phyloP scores from a whole-genome alignment of 2,329 filamentous ascomycete species.

The Beauveria sp. region DNA sequence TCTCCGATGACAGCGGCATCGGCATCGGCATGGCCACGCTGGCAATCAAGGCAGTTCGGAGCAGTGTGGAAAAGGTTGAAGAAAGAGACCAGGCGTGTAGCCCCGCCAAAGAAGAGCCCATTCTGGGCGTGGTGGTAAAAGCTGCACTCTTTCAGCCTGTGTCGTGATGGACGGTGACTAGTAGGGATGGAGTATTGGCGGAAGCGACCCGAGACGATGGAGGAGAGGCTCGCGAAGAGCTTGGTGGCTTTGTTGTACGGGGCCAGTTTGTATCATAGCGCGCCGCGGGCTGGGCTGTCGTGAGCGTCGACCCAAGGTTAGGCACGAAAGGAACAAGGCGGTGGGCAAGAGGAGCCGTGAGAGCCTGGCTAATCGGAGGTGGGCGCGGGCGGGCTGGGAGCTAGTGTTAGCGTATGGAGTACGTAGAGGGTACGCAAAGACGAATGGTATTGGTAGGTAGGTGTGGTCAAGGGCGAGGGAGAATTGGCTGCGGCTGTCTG shows the following conservation, averaged over 20 bases:
- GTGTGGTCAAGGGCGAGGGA: not conserved
- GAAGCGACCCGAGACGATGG: constrained; percentile 11
- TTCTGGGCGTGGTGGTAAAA: not conserved
- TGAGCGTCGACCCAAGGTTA: constrained; percentile 11
- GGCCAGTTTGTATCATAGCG: constrained; percentile 10
- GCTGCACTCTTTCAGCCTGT: not conserved
- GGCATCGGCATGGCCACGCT: not conserved
- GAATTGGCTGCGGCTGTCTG: not conserved
- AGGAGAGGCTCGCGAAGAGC: constrained; percentile 1
- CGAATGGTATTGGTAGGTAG: not conserved
- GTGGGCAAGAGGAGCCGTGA: constrained; percentile 9
- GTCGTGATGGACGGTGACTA: constrained; percentile 2
- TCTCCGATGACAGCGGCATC: constrained; percentile 3
- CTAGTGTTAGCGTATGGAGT: not conserved
- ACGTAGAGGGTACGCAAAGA: not conserved
- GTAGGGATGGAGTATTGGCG: constrained; percentile 7
- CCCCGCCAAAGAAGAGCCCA: not conserved
- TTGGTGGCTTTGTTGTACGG: constrained; percentile 5
- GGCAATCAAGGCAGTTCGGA: not conserved
- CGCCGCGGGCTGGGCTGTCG: constrained; percentile 5
- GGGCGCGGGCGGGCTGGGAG: not conserved
- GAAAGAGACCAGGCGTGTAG: not conserved
- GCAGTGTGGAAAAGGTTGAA: not conserved
- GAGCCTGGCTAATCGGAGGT: not conserved
- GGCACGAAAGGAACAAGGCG: constrained; percentile 9